phyloP scores from a whole-genome alignment of 495 filamentous ascomycete genomes.

The Glonium stellatum region DNA sequence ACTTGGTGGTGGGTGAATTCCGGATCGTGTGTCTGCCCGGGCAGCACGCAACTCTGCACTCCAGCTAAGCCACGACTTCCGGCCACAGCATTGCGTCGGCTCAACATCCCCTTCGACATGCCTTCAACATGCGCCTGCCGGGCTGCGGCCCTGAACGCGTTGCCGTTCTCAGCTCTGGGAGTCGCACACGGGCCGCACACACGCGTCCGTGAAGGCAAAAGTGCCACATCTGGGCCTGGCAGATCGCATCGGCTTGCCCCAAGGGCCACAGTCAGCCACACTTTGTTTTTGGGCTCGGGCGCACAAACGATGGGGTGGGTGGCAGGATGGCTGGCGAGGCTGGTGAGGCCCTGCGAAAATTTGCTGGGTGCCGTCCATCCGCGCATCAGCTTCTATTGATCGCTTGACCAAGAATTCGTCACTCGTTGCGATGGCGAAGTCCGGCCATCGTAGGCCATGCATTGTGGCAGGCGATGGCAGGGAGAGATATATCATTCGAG shows the following conservation, averaged over 20 bases:
- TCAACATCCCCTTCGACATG: no score
- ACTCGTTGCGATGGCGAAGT: slow-evolving; percentile 21
- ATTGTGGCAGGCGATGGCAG: slow-evolving; percentile 19
- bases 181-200: no score
- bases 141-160: no score
- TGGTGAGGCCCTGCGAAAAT: slow-evolving; percentile 5
- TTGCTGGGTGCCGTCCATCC: slow-evolving; percentile 1
- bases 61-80: no score
- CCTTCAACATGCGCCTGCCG: no score
- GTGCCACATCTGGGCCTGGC: no score
- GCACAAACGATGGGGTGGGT: not conserved
- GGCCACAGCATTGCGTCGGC: no score
- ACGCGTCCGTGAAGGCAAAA: no score
- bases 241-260: not conserved
- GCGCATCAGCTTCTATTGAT: slow-evolving; percentile 4
- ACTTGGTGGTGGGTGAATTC: no score
- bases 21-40: no score
- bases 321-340: not conserved
- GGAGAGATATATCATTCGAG: slow-evolving; percentile 12
- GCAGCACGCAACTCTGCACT: no score
- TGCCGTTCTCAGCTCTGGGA: no score
- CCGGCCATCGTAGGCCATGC: slow-evolving; percentile 3
- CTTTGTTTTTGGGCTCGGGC: not conserved
- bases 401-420: not conserved
- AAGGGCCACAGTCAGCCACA: not conserved